phyloP scores from a whole-genome alignment of 208 protist genomes.

The Dictyostelium gargantuum region DNA sequence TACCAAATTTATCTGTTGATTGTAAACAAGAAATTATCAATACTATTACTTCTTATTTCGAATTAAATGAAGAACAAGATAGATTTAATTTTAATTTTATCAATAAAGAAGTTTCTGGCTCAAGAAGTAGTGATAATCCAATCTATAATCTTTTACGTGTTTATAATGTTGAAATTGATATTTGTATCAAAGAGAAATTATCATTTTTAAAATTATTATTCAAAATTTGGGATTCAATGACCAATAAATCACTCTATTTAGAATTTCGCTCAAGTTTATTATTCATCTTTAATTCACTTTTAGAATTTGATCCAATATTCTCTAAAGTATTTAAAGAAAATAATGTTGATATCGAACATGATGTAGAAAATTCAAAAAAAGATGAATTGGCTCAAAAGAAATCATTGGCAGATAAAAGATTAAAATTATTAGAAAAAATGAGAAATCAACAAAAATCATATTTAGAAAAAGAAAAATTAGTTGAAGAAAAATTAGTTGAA shows the following conservation, averaged over 20 bases:
- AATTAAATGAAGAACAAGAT: background rate
- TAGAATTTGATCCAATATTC: constrained; percentile 9
- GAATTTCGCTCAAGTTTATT: constrained; percentile 7
- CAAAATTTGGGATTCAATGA: constrained; percentile 8
- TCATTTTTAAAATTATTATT: constrained; percentile 9
- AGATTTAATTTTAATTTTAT: background rate
- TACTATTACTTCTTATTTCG: background rate
- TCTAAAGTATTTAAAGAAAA: background rate
- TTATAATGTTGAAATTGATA: constrained; percentile 23
- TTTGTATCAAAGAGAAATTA: background rate
- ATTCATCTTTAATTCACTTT: background rate
- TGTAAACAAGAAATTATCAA: background rate
- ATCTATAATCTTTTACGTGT: constrained; percentile 1
- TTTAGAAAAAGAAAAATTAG: background rate
- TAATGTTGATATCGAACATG: background rate
- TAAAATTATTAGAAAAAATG: constrained; percentile 46
- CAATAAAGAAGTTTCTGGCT: background rate
- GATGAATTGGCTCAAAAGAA: constrained; percentile 40
- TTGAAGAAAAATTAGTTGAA: background rate
- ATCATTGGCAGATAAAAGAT: background rate
- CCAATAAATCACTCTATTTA: background rate
- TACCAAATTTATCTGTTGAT: background rate
- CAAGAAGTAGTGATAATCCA: background rate
- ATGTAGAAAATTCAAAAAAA: background rate
- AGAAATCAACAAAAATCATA: constrained; percentile 50